A percentile compares a stretch with the other conserved stretches of the same genome.
These are phyloP conservation scores for Monilinia fructicola DNA, from an alignment of 2,329 filamentous ascomycete genomes.

Conservation along the genomic window DNA sequence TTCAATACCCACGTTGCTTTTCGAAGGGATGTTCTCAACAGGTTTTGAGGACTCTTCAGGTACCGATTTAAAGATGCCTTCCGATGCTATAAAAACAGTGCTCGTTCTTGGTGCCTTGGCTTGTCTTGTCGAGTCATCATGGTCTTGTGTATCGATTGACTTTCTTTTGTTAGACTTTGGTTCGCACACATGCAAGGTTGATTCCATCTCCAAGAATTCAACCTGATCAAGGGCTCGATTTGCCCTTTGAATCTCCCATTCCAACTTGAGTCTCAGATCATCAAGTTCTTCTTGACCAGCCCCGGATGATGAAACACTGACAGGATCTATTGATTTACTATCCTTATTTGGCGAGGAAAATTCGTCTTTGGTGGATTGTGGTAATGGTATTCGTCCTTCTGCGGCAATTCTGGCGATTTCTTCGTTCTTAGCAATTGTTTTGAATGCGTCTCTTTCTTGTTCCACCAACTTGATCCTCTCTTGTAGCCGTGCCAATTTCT, in stretches of 20 bases:
- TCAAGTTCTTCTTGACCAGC: constrained; percentile 49
- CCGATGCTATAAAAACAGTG: constrained; percentile 56
- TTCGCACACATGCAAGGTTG: constrained; percentile 64
- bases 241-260: constrained; percentile 55
- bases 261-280: constrained; percentile 47
- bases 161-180: constrained; percentile 45
- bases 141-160: constrained; percentile 8
- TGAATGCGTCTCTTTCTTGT: constrained; percentile 72
- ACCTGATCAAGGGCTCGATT: constrained; percentile 70
- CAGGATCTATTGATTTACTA: constrained; percentile 47
- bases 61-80: constrained; percentile 63
- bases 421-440: constrained; percentile 69
- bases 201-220: constrained; percentile 75
- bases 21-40: constrained; percentile 28
- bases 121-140: constrained; percentile 18
- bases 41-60: constrained; percentile 35
- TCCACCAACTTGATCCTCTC: constrained; percentile 65
- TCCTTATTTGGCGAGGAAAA: constrained; percentile 61
- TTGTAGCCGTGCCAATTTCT: constrained; percentile 64
- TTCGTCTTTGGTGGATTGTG: constrained; percentile 52
- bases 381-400: constrained; percentile 66
- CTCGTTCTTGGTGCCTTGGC: constrained; percentile 19
- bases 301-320: constrained; percentile 55
- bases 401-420: constrained; percentile 71
- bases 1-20: constrained; percentile 14